Evolutionary conservation across 352 stramenopile species (phyloP), one percentile per base, ranked within the genome.

Genomic region (Phytophthora gonapodyides): DNA sequence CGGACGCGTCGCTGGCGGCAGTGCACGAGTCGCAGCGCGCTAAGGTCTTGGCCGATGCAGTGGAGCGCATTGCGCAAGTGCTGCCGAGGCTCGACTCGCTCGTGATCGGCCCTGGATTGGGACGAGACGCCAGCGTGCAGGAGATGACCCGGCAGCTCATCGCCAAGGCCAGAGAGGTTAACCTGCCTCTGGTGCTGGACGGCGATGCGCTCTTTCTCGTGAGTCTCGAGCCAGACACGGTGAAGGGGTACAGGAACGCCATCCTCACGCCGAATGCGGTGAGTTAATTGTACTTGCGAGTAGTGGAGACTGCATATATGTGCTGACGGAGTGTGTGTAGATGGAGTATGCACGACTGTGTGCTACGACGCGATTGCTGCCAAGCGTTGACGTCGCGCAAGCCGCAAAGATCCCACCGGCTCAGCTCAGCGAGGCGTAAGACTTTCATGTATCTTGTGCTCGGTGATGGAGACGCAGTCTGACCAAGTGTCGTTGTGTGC

Each of bases 261-360:
- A 82, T 98, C 15, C 75, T 99, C 46, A 99, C 97, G 11, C 97
- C 97, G 1, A 99, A 99, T 60, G 82, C 73, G 35, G 80, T 88
- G 61, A 43, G 75, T 59, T 55, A 17, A 9, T 30, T 13, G 1
- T 15, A 5, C 6, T 31, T 15, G 34, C n/a, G 16, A 24, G 35
- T n/a, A 37, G 10, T 47, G 7, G 27, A 27, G 10, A 27, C 24
- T 21, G 36, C 33, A 47, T 21, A 6, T 34, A 54, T 44, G 36
- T 61, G 21, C 55, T 51, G 37, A 34, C 42, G 33, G 24, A 48
- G n/a, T 70, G 15, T 36, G n/a, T 43, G 6, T 58, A 95, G 87
- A 93, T 96, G 83, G 87, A 96, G 49, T 96, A 94, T 56, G 84
- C 82, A 11, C 78, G 87, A 7, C 55, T 96, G 41, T 96, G 84